Conservation (phyloP, 768 basidiomycete genomes). For the Xerocomus potaroensis region DNA sequence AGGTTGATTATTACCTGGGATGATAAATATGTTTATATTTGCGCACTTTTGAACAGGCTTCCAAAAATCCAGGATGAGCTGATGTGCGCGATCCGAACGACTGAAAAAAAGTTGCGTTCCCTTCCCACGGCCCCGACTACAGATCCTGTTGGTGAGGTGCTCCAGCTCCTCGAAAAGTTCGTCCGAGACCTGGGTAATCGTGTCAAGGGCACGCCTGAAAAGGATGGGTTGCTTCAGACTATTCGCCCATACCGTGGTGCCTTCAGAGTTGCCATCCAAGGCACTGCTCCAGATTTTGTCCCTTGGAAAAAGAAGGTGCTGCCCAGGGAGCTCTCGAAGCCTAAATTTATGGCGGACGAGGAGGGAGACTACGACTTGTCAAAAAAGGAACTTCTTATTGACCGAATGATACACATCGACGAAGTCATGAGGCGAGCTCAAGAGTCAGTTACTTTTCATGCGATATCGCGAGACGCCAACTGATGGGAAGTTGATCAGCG, state of each 20-base stretch:
- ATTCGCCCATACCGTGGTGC: constrained; percentile 46
- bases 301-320: constrained; percentile 40
- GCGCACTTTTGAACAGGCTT: constrained; percentile 45
- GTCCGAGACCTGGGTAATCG: constrained; percentile 38
- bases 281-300: constrained; percentile 54
- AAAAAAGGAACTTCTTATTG: neutral
- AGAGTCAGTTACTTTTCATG: constrained; percentile 35
- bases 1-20: constrained; percentile 5
- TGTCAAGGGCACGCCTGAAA: constrained; percentile 51
- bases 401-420: constrained; percentile 41
- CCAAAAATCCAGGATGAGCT: constrained; percentile 61
- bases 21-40: too few relatives aligned
- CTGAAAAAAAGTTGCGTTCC: constrained; percentile 28
- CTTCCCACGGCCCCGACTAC: constrained; percentile 51
- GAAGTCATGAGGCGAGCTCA: constrained; percentile 47
- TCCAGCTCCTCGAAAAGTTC: constrained; percentile 46
- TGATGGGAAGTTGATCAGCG: constrained; percentile 35
- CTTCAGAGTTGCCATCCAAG: constrained; percentile 46
- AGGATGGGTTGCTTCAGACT: constrained; percentile 50
- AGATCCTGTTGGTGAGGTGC: constrained; percentile 56
- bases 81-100: constrained; percentile 38
- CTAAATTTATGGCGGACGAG: constrained; percentile 38
- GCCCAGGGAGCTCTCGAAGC: constrained; percentile 1
- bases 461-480: too few relatives aligned
- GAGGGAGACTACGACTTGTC: constrained; percentile 27